Percentiles rank a stretch among this genome's conserved stretches.
Evolutionary conservation across 2,329 filamentous ascomycete genomes (phyloP).

Genomic region (Aspergillus arachidicola): DNA sequence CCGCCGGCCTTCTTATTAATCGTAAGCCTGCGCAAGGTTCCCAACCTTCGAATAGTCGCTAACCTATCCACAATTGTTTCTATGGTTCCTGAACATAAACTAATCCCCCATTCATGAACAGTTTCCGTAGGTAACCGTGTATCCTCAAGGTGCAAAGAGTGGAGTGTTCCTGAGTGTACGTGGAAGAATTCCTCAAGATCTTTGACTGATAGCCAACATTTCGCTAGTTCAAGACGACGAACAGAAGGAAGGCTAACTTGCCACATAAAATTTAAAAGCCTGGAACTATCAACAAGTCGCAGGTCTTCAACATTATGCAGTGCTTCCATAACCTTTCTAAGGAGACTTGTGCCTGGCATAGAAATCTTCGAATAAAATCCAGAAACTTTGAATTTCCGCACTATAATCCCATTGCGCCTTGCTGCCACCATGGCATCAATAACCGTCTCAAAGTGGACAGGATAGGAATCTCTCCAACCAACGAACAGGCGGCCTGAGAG

Average conservation of each 20-base stretch:
- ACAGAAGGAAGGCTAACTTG: slow-evolving; percentile 7
- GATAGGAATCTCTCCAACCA: slow-evolving; percentile 13
- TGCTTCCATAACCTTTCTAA: neutral
- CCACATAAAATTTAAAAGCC: slow-evolving; percentile 8
- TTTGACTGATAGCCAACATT: slow-evolving; percentile 6
- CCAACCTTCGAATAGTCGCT: neutral
- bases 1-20: neutral
- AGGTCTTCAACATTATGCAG: slow-evolving; percentile 9
- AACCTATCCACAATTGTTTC: neutral
- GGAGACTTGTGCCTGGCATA: neutral
- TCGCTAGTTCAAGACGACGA: slow-evolving; percentile 7
- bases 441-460: slow-evolving; percentile 1
- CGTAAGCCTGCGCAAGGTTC: slow-evolving; percentile 1
- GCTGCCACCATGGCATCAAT: slow-evolving; percentile 6
- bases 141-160: slow-evolving; percentile 6
- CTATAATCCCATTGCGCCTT: slow-evolving; percentile 1
- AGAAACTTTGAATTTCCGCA: slow-evolving; percentile 8
- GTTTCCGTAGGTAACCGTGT: slow-evolving; percentile 3
- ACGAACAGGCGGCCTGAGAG: slow-evolving; percentile 6
- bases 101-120: slow-evolving; percentile 4
- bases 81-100: neutral
- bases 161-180: slow-evolving; percentile 2
- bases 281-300: slow-evolving; percentile 8
- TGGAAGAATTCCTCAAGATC: slow-evolving; percentile 10
- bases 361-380: slow-evolving; percentile 9